Percentiles rank a stretch among this genome's conserved stretches.
phyloP scores from a whole-genome alignment of 73 alveolate genomes.

The Tetrahymena elliotti region DNA sequence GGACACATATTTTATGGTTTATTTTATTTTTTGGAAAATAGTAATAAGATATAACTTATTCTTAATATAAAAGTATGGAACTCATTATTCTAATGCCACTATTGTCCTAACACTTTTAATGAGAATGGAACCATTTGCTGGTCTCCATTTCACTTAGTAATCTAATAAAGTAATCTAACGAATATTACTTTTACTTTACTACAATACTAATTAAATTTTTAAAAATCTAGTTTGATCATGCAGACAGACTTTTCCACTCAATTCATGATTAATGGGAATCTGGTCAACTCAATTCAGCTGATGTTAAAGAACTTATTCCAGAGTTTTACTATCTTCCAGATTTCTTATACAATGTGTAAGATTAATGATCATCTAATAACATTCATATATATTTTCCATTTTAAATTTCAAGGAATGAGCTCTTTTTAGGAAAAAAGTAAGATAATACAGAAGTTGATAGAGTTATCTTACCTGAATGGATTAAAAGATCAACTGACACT shows the following conservation, averaged over 20 bases:
- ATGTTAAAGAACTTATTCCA: constrained; percentile 94
- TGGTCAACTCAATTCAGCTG: constrained; percentile 55
- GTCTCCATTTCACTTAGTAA: constrained; percentile 59
- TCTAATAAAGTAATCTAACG: constrained; percentile 32
- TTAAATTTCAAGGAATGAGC: constrained; percentile 21
- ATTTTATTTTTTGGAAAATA: no score
- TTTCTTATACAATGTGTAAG: constrained; percentile 45
- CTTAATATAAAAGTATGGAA: constrained; percentile 79
- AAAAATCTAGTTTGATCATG: constrained; percentile 55
- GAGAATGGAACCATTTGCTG: constrained; percentile 81
- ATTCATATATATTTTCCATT: neutral
- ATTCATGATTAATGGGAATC: constrained; percentile 58
- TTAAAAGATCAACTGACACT: constrained; percentile 28
- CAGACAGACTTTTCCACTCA: constrained; percentile 75
- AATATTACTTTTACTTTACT: neutral
- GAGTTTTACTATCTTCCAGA: constrained; percentile 84
- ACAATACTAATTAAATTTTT: neutral
- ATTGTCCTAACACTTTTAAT: constrained; percentile 66
- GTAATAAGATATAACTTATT: no score
- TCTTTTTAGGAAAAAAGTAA: constrained; percentile 58
- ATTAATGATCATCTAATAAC: neutral
- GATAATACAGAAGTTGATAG: constrained; percentile 53
- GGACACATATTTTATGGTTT: constrained; percentile 22
- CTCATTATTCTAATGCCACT: constrained; percentile 80
- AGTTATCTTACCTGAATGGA: constrained; percentile 66